These are phyloP conservation scores for Fusarium udum DNA, from an alignment of 2,329 filamentous ascomycete species.

Conservation along the genomic window DNA sequence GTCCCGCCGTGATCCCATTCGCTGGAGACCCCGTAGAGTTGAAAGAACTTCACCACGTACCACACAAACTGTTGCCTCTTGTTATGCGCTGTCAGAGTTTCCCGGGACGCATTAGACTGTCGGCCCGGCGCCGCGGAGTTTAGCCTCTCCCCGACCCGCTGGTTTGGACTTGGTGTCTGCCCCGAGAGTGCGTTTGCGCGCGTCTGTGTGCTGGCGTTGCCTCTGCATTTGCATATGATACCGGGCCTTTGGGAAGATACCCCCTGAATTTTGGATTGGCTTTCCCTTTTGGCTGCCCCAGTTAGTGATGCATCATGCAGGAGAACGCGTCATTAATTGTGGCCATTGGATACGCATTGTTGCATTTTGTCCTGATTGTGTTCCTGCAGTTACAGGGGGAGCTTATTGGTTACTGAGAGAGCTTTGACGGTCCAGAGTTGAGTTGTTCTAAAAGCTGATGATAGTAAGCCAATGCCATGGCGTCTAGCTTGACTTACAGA, in stretches of 20 bases:
- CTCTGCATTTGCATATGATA: slow-evolving; percentile 28
- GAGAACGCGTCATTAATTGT: slow-evolving; percentile 30
- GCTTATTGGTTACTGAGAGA: not conserved
- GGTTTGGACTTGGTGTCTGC: slow-evolving; percentile 14
- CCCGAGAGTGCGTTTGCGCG: not conserved
- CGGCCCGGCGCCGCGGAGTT: slow-evolving; percentile 36
- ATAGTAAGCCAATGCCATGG: not conserved
- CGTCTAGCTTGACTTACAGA: not conserved
- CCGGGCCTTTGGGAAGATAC: slow-evolving; percentile 21
- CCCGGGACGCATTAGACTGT: slow-evolving; percentile 5
- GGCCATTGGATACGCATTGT: slow-evolving; percentile 10
- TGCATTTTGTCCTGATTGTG: slow-evolving; percentile 2
- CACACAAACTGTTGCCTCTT: slow-evolving; percentile 2
- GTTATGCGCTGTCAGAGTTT: slow-evolving; percentile 25
- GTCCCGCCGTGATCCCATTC: slow-evolving; percentile 28
- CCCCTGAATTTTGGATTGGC: slow-evolving; percentile 8
- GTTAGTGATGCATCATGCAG: slow-evolving; percentile 39
- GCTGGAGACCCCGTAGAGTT: not conserved
- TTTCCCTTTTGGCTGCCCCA: slow-evolving; percentile 6
- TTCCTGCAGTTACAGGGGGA: slow-evolving; percentile 1
- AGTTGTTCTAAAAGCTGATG: not conserved
- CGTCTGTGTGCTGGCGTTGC: slow-evolving; percentile 20
- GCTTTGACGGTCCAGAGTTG: not conserved
- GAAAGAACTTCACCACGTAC: slow-evolving; percentile 1
- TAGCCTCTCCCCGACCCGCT: slow-evolving; percentile 23